Conservation (phyloP, 2,329 filamentous ascomycete species). For the Talaromyces sp. region DNA sequence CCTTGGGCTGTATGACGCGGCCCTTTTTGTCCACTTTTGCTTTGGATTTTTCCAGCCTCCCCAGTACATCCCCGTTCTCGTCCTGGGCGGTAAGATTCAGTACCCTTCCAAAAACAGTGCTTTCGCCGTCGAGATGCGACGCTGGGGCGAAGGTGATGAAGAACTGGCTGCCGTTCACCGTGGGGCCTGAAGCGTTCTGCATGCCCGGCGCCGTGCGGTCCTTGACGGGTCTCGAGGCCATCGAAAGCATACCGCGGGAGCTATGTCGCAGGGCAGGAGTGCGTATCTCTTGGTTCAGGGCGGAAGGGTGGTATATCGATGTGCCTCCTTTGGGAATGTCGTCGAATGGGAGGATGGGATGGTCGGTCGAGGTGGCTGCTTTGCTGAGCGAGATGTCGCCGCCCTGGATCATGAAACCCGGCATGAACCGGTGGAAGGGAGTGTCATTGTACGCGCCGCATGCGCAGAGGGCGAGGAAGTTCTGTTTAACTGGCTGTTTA, state of each 20-base stretch:
- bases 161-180: constrained; percentile 56
- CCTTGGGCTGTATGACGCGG: constrained; percentile 44
- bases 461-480: constrained; percentile 63
- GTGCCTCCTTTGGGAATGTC: constrained; percentile 51
- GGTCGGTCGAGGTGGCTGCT: constrained; percentile 39
- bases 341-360: constrained; percentile 35
- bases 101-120: constrained; percentile 61
- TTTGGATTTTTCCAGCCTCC: constrained; percentile 54
- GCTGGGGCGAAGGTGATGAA: constrained; percentile 59
- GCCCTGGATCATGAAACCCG: constrained; percentile 60
- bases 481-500: constrained; percentile 29
- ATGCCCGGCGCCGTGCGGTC: constrained; percentile 43
- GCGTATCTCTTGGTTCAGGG: constrained; percentile 59
- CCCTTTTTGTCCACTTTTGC: constrained; percentile 59
- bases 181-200: constrained; percentile 30
- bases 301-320: constrained; percentile 48
- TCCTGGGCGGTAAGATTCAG: constrained; percentile 40
- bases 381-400: constrained; percentile 47
- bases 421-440: constrained; percentile 59
- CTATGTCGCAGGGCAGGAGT: constrained; percentile 53
- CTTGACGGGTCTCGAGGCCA: constrained; percentile 51
- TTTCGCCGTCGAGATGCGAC: constrained; percentile 61
- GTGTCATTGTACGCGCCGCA: constrained; percentile 55
- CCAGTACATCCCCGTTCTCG: constrained; percentile 39
- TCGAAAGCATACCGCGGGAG: constrained; percentile 52